Evolutionary conservation across 2,329 filamentous ascomycete species (phyloP).

Genomic region (Achaetomium macrosporum): DNA sequence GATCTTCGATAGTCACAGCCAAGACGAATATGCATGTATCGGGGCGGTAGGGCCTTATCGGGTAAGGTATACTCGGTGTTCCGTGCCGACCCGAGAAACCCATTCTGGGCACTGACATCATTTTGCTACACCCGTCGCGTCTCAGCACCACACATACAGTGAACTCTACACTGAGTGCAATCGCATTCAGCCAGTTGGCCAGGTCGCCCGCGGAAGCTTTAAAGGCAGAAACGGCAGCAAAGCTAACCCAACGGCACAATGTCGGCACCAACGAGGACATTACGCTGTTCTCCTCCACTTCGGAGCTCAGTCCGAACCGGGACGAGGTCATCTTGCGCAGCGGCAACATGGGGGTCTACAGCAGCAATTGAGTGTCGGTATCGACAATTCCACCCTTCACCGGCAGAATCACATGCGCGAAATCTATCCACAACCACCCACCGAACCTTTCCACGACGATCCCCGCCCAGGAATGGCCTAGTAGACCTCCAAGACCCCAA

Average conservation of each 20-base stretch:
- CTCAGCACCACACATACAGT: background rate
- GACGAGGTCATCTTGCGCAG: background rate
- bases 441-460: conserved; percentile 17
- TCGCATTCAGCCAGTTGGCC: background rate
- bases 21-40: background rate
- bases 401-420: background rate
- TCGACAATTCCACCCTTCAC: background rate
- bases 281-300: conserved; percentile 4
- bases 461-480: background rate
- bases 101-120: conserved; percentile 19
- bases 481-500: conserved; percentile 16
- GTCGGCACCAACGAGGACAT: conserved; percentile 16
- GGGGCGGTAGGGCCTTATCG: background rate
- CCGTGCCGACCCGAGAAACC: background rate
- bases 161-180: background rate
- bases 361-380: background rate
- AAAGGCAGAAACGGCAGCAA: background rate
- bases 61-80: background rate
- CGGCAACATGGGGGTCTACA: background rate
- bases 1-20: too few relatives aligned
- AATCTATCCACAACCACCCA: conserved; percentile 2
- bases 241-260: conserved; percentile 7
- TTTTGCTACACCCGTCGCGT: conserved; percentile 6
- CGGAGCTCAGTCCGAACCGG: background rate
- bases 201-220: background rate